Percentiles rank a stretch among this genome's conserved stretches.
Evolutionary conservation across 2,329 filamentous ascomycete species (phyloP).

Genomic region (Tolypocladium amazonense): DNA sequence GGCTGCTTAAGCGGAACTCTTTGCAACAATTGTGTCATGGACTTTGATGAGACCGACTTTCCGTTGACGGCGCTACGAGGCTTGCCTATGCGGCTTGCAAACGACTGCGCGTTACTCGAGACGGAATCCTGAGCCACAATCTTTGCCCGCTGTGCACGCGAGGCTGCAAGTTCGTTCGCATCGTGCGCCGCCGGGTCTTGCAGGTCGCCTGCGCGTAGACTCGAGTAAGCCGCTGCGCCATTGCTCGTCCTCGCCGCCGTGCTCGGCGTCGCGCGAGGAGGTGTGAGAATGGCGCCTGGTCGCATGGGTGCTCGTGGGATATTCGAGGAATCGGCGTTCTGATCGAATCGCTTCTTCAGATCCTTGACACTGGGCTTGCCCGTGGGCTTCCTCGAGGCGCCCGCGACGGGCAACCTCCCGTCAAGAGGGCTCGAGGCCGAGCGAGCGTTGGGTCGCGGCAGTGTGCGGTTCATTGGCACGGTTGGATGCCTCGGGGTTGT

Average conservation of each 20-base stretch:
- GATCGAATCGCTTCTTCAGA: conserved; percentile 69
- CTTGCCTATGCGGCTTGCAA: conserved; percentile 48
- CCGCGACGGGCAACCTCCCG: conserved; percentile 21
- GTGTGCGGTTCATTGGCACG: conserved; percentile 26
- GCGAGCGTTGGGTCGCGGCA: conserved; percentile 32
- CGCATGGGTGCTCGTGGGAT: conserved; percentile 24
- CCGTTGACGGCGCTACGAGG: conserved; percentile 27
- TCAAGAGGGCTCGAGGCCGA: conserved; percentile 47
- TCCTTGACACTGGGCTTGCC: conserved; percentile 66
- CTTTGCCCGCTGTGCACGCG: conserved; percentile 33
- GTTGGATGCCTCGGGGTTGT: conserved; percentile 36
- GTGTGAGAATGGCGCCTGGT: conserved; percentile 16
- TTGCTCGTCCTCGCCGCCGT: conserved; percentile 18
- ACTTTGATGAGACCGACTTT: conserved; percentile 22
- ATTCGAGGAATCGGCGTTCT: conserved; percentile 32
- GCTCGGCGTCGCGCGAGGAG: conserved; percentile 20
- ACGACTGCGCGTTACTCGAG: conserved; percentile 45
- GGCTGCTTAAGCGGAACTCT: conserved; percentile 21
- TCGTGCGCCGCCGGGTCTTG: conserved; percentile 5
- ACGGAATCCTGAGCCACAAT: conserved; percentile 38
- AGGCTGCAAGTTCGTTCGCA: conserved; percentile 10
- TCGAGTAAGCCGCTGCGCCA: conserved; percentile 28
- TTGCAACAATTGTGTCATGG: conserved; percentile 21
- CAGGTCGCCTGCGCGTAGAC: conserved; percentile 19
- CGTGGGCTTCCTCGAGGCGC: conserved; percentile 19